A percentile compares a stretch with the other conserved stretches of the same genome.
Evolutionary conservation across 371 early-diverging fungal species (phyloP).

Genomic region (Massospora cicadina): DNA sequence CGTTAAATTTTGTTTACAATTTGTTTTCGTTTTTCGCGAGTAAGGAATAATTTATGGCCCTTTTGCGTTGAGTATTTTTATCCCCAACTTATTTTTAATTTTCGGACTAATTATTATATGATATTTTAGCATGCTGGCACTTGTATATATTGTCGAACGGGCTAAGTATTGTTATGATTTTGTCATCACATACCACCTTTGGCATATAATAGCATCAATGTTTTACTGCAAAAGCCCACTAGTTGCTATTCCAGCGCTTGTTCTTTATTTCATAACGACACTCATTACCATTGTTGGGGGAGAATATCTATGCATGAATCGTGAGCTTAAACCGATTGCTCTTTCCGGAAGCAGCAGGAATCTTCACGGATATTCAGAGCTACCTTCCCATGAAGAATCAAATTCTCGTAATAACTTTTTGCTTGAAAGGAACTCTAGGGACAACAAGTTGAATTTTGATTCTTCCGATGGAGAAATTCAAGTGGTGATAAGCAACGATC

Average conservation of each 20-base stretch:
- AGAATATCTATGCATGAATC: slow-evolving; percentile 63
- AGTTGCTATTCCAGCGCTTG: slow-evolving; percentile 47
- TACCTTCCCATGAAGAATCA: neutral
- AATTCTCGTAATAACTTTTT: neutral
- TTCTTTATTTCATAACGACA: slow-evolving; percentile 27
- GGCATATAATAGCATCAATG: slow-evolving; percentile 42
- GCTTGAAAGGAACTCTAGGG: neutral
- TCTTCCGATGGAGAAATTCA: neutral
- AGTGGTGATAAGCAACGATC: neutral
- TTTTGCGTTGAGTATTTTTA: neutral
- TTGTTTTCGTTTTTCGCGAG: too few species aligned
- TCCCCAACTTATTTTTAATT: neutral
- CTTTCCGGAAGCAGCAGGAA: slow-evolving; percentile 17
- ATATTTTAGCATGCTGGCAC: slow-evolving; percentile 20
- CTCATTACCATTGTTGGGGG: slow-evolving; percentile 52
- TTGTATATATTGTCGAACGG: slow-evolving; percentile 54
- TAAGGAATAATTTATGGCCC: neutral
- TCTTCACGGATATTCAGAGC: neutral
- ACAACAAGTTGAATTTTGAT: neutral
- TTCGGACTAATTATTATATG: too few species aligned
- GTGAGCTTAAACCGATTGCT: slow-evolving; percentile 65
- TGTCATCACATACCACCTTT: slow-evolving; percentile 46
- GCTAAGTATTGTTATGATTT: slow-evolving; percentile 67
- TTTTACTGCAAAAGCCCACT: slow-evolving; percentile 40
- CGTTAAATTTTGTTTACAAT: neutral